Base-by-base conservation (phyloP, 1,284 basidiomycete species). In the Leccinum brunneo-olivaceum region DNA sequence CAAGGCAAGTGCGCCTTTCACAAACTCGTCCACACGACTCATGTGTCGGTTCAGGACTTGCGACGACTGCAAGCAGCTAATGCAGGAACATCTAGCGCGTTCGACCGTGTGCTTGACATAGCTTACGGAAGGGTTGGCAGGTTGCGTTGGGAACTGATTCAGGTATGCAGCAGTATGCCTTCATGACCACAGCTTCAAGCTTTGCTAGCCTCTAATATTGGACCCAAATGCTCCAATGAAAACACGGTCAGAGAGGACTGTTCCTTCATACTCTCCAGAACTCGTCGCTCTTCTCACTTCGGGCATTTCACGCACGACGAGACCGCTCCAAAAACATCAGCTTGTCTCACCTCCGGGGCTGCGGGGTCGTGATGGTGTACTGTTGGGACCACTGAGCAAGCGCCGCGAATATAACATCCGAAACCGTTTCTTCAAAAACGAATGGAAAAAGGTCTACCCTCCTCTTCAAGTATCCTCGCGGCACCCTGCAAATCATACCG, bases 101-200 rank as follows among this genome's bases (percentile, higher is more conserved):
- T 87, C 50, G 64, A 66, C 8, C 69, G 75, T 45, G 60, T 87
- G n/a, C 66, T 90, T 16, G 74, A 81, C 51, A 56, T 79, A n/a
- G 87, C 87, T n/a, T 90, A 88, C 61, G 89, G 84, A 15, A 70
- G 84, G 45, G 76, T 73, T 48, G 89, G 88, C 11, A 82, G 76
- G 55, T 61, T 89, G 16, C 74, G 70, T 52, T 73, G 76, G 66
- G 81, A 87, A 52, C 63, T 86, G 23, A 64, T 86, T 58, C 59
- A 78, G 64, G 82, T 81, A 48, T 64, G 39, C 14, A 27, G n/a
- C n/a, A 14, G 6, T 30, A 11, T n/a, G 23, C 18, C 15, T 25
- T 45, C 9, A 34, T 45, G 3, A 33, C 44, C 45, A 15, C 34
- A 41, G 32, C 40, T 6, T 39, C 30, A 19, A 34, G 32, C 40